phyloP scores from a whole-genome alignment of 108 stramenopile genomes.

The Fistulifera pelliculosa region DNA sequence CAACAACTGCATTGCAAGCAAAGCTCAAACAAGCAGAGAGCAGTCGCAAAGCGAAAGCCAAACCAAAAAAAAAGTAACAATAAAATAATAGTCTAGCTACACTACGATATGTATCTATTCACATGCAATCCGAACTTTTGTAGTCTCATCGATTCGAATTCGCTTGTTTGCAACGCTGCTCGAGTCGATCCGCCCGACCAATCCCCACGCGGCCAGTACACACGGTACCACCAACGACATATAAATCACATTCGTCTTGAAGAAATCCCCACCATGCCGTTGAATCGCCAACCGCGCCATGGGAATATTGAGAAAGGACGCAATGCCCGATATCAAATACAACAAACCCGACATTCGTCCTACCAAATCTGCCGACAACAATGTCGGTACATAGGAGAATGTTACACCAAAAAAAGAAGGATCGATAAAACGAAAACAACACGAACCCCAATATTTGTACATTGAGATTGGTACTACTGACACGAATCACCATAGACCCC shows the following conservation, averaged over 20 bases:
- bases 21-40: constrained; percentile 62
- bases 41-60: constrained; percentile 42
- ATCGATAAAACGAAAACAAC: constrained; percentile 35
- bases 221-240: constrained; percentile 14
- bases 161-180: not conserved
- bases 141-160: not conserved
- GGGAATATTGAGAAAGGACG: constrained; percentile 26
- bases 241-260: constrained; percentile 26
- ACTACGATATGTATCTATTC: no score
- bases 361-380: constrained; percentile 13
- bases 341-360: constrained; percentile 27
- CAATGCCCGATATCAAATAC: constrained; percentile 12
- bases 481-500: constrained; percentile 17
- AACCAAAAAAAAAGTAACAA: constrained; percentile 33
- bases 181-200: not conserved
- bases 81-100: not conserved
- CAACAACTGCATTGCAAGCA: constrained; percentile 33
- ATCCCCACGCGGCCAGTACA: constrained; percentile 13
- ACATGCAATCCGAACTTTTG: no score
- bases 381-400: constrained; percentile 24
- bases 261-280: constrained; percentile 29
- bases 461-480: constrained; percentile 18
- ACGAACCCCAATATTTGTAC: constrained; percentile 40
- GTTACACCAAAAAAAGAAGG: constrained; percentile 26
- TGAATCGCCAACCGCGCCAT: constrained; percentile 18